Evolutionary conservation across 1,284 basidiomycete genomes (phyloP), one percentile per base, ranked within the genome.

Genomic region (Calocybe gambosa): DNA sequence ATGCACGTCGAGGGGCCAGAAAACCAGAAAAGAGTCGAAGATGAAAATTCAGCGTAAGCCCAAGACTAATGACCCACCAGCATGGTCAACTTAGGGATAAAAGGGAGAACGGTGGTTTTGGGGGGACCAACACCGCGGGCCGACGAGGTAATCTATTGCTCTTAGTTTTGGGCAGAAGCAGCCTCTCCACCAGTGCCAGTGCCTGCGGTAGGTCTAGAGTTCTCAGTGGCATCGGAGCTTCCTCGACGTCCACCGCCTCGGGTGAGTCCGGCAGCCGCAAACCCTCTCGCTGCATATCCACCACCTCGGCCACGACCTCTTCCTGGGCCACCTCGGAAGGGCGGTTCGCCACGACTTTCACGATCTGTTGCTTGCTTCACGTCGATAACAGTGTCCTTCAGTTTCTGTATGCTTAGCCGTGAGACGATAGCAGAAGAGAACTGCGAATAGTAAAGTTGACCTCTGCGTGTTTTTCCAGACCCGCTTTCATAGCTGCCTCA

Each of bases 401-500:
- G 66, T 74, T 77, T 84, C 86, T 88, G 54, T 21, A 34, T 0
- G 5, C 21, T 8, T n/a, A 6, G 8, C n/a, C 31, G 15, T 41
- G 36, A 12, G 41, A 20, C 6, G 28, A 49, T 19, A 38, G 16
- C 15, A 48, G 34, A 39, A 29, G 29, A 40, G 9, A 8, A 50
- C 44, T 53, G 49, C 5, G n/a, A n/a, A n/a, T n/a, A 40, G 12
- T n/a, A 23, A 15, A 36, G 65, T 73, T 50, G 54, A 89, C 89
- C 62, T 82, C 80, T 12, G 72, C 75, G 56, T 85, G 80, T 55
- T 80, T 82, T 51, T 79, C 81, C 19, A 93, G 65, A 1, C 82
- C 90, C 19, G 71, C 75, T 57, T 79, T 85, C 86, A 93, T 89
- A 18, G 80, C 74, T 39, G 84, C 85, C 58, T 93, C 89, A 56